A percentile compares a stretch with the other conserved stretches of the same genome.
These are phyloP conservation scores for Mikania micrantha DNA, from an alignment of 129 eudicot species.

Conservation along the genomic window DNA sequence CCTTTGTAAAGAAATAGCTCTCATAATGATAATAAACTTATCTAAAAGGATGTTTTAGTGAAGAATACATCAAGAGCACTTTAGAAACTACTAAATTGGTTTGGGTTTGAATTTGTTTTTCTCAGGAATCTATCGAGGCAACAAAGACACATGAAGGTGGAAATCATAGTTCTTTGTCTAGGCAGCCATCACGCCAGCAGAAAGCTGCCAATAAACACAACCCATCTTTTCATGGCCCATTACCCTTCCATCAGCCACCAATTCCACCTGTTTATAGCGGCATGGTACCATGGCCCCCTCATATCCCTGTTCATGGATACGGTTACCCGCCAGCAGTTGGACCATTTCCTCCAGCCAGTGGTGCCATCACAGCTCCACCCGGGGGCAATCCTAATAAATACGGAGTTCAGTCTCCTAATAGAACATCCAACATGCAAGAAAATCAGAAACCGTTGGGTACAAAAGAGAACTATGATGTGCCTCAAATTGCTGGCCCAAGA, in stretches of 20 bases:
- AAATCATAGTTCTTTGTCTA: constrained; percentile 40
- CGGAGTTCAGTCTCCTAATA: constrained; percentile 36
- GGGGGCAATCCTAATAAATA: constrained; percentile 38
- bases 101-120: neutral
- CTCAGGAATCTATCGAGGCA: constrained; percentile 50
- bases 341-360: constrained; percentile 48
- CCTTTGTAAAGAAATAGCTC: too few relatives aligned
- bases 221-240: constrained; percentile 53
- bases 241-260: constrained; percentile 55
- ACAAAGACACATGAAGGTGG: constrained; percentile 54
- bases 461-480: constrained; percentile 35
- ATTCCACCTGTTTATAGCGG: constrained; percentile 48
- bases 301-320: constrained; percentile 53
- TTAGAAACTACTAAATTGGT: neutral
- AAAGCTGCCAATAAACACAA: constrained; percentile 53
- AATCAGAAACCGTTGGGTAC: constrained; percentile 43
- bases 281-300: constrained; percentile 56
- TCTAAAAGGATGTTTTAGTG: neutral
- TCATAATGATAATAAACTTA: too few relatives aligned
- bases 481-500: constrained; percentile 56
- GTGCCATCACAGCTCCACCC: constrained; percentile 35
- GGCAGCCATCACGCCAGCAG: constrained; percentile 47
- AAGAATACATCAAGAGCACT: neutral
- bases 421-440: constrained; percentile 53
- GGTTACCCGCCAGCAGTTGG: constrained; percentile 43